These are phyloP conservation scores for Russula griseocarnosa DNA, from an alignment of 768 basidiomycete genomes.

Conservation along the genomic window DNA sequence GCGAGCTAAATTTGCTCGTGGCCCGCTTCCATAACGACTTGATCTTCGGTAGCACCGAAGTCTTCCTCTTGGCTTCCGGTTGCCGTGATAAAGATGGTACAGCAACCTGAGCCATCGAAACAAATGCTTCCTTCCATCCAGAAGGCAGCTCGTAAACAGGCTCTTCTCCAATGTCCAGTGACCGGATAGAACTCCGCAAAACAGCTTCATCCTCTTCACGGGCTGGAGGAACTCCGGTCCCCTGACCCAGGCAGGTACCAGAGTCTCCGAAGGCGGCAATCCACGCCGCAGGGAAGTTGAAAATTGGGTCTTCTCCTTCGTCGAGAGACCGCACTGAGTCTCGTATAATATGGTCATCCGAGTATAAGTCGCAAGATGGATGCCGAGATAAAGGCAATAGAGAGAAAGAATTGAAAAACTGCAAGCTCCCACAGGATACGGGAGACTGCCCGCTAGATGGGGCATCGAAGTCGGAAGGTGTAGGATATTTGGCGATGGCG, in stretches of 20 bases:
- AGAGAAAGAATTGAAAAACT: constrained; percentile 1
- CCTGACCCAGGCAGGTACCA: not conserved
- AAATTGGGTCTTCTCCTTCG: constrained; percentile 5
- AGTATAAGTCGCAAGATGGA: not conserved
- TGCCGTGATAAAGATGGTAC: not conserved
- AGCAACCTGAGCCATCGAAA: not conserved
- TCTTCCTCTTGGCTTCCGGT: constrained; percentile 5
- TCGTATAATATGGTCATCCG: not conserved
- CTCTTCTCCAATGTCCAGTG: constrained; percentile 20
- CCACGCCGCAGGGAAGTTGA: not conserved
- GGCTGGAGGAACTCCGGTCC: not conserved
- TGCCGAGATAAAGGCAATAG: constrained; percentile 1
- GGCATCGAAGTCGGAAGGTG: not conserved
- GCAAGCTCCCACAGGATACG: not conserved
- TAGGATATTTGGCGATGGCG: not conserved
- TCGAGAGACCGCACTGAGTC: not conserved
- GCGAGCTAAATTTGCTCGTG: constrained; percentile 10
- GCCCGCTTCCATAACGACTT: constrained; percentile 25
- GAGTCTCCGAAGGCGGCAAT: constrained; percentile 8
- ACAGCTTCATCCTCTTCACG: constrained; percentile 17
- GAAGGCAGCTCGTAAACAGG: constrained; percentile 18
- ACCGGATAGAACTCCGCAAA: constrained; percentile 17
- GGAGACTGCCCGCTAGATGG: not conserved
- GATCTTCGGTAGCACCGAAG: constrained; percentile 13
- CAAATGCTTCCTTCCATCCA: constrained; percentile 14